phyloP scores from a whole-genome alignment of 2,329 filamentous ascomycete genomes.

The Phoma sp. region DNA sequence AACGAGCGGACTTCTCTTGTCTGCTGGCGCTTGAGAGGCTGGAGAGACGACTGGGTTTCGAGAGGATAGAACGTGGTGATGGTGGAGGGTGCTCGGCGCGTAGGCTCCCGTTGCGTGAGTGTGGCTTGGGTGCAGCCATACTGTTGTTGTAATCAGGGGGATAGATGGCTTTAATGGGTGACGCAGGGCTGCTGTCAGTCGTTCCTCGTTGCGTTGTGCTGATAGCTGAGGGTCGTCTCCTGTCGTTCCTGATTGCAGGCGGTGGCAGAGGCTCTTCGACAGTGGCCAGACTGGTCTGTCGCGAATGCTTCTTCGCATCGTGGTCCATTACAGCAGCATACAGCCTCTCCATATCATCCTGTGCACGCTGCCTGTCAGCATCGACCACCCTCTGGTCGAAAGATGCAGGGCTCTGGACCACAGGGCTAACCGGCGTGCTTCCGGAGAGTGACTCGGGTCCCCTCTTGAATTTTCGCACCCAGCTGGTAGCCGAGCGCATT shows the following conservation, averaged over 20 bases:
- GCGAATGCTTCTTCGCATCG: conserved; percentile 62
- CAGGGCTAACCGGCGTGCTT: conserved; percentile 44
- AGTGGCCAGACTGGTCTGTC: conserved; percentile 32
- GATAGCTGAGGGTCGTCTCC: conserved; percentile 37
- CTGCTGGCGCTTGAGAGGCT: conserved; percentile 48
- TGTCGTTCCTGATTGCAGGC: conserved; percentile 12
- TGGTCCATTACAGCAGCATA: conserved; percentile 93
- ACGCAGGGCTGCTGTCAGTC: conserved; percentile 43
- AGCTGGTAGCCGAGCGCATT: conserved; percentile 38
- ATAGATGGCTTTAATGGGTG: conserved; percentile 56
- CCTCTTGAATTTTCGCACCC: conserved; percentile 43
- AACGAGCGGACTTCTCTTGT: conserved; percentile 48
- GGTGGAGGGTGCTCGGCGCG: conserved; percentile 25
- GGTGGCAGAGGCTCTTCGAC: conserved; percentile 25
- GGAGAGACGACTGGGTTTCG: conserved; percentile 43
- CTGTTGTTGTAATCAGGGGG: conserved; percentile 48
- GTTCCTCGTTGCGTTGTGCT: conserved; percentile 30
- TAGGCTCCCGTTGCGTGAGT: conserved; percentile 20
- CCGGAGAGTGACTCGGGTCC: conserved; percentile 35
- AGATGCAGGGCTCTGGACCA: conserved; percentile 65
- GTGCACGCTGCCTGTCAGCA: conserved; percentile 74
- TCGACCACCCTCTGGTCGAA: conserved; percentile 81
- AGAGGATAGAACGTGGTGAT: conserved; percentile 45
- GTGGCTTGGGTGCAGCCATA: conserved; percentile 33
- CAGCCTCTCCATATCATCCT: conserved; percentile 85